Conservation (phyloP, 495 filamentous ascomycete species). For the Tuber borchii region DNA sequence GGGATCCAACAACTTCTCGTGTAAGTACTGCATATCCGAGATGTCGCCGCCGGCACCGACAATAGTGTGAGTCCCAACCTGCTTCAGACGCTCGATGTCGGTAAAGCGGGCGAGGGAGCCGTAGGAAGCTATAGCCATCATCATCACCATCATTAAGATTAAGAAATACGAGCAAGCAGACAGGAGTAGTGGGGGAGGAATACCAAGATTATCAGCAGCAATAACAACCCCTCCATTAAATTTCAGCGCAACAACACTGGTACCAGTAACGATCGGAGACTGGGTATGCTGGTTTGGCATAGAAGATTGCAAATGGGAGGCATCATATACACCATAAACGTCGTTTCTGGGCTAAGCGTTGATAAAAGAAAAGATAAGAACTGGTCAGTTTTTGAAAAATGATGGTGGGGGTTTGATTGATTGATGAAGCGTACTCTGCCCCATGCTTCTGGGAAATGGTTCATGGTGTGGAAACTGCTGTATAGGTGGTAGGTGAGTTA, state of each 20-base stretch:
- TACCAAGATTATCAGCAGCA: conserved; percentile 92
- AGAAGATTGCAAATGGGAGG: conserved; percentile 64
- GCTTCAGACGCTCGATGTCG: conserved; percentile 80
- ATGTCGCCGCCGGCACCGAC: conserved; percentile 95
- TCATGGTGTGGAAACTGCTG: conserved; percentile 53
- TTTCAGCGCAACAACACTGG: conserved; percentile 87
- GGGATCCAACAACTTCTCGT: conserved; percentile 73
- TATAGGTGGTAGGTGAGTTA: background rate
- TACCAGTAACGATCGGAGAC: conserved; percentile 87
- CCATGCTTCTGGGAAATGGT: conserved; percentile 93
- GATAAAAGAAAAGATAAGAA: conserved; percentile 37
- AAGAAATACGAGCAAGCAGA: conserved; percentile 4
- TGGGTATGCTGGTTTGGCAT: conserved; percentile 73
- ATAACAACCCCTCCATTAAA: conserved; percentile 94
- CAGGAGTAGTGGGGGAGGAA: background rate
- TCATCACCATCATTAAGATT: background rate
- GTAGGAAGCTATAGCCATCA: conserved; percentile 66
- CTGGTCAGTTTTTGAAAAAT: conserved; percentile 17
- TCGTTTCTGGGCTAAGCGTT: conserved; percentile 76
- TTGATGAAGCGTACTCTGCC: conserved; percentile 66
- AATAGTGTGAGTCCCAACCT: conserved; percentile 69
- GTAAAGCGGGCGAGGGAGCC: conserved; percentile 95
- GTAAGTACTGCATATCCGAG: conserved; percentile 94
- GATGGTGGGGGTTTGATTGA: conserved; percentile 21
- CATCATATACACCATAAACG: conserved; percentile 86